Percentiles rank a stretch among this genome's conserved stretches.
Conservation (phyloP, 192 early-diverging fungal genomes). For the Coemansia sp. region DNA sequence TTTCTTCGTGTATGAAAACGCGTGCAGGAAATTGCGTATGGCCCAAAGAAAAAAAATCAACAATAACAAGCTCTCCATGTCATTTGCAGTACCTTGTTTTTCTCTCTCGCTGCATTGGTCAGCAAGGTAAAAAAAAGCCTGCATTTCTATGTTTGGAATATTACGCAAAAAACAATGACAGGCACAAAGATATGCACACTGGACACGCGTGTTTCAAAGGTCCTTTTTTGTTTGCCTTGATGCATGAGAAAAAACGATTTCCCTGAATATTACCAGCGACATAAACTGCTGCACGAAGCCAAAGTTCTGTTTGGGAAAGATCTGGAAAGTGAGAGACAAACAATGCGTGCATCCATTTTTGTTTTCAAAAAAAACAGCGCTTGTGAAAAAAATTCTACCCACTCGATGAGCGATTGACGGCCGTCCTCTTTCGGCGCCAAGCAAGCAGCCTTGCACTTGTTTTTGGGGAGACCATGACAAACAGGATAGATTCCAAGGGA, state of each 20-base stretch:
- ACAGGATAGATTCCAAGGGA: not conserved
- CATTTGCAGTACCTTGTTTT: not conserved
- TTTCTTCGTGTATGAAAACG: not conserved
- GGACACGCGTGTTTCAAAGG: not conserved
- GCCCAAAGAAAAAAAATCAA: not conserved
- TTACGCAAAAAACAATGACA: not conserved
- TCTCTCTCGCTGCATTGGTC: conserved; percentile 10
- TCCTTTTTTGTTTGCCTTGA: not conserved
- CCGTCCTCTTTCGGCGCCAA: not conserved
- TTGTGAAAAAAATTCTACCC: not conserved
- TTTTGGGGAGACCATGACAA: conserved; percentile 1
- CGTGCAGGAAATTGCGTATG: not conserved
- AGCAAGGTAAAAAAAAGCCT: conserved; percentile 3
- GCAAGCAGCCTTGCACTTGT: not conserved
- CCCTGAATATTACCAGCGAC: not conserved
- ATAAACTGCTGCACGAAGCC: not conserved
- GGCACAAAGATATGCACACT: not conserved
- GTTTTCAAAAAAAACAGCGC: not conserved
- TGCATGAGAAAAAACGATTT: conserved; percentile 1
- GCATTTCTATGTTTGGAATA: conserved; percentile 37
- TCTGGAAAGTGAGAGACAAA: conserved; percentile 2
- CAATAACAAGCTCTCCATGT: not conserved
- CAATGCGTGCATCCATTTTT: not conserved
- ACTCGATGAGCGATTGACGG: not conserved
- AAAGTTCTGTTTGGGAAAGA: not conserved